Evolutionary conservation across 2,329 filamentous ascomycete genomes (phyloP).

Genomic region (Colletotrichum endophyticum): DNA sequence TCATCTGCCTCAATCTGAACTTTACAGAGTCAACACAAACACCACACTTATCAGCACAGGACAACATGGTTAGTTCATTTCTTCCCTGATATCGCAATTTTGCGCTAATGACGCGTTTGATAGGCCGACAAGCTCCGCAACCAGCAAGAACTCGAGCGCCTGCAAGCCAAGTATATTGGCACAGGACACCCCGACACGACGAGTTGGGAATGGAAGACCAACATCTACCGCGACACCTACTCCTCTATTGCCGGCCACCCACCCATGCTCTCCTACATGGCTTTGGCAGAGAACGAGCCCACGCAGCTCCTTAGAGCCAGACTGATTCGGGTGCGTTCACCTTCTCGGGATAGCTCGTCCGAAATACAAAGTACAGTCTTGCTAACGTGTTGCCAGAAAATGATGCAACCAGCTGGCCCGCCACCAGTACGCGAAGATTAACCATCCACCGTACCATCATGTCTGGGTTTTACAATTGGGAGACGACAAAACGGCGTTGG

Average conservation of each 20-base stretch:
- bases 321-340: constrained; percentile 72
- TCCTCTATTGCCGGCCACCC: constrained; percentile 90
- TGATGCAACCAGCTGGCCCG: constrained; percentile 67
- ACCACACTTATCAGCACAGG: neutral
- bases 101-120: neutral
- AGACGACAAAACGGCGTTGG: neutral
- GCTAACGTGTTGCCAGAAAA: constrained; percentile 54
- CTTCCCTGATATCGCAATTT: too few relatives aligned
- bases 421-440: constrained; percentile 60
- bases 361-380: neutral
- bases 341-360: neutral
- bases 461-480: neutral
- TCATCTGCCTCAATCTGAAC: neutral
- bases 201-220: constrained; percentile 96
- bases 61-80: constrained; percentile 4
- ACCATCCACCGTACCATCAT: neutral
- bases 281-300: constrained; percentile 86
- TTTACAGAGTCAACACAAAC: neutral
- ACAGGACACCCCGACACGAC: constrained; percentile 97
- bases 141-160: constrained; percentile 95
- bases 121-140: constrained; percentile 97
- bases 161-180: constrained; percentile 94
- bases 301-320: constrained; percentile 79
- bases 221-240: constrained; percentile 93
- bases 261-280: constrained; percentile 85